These are phyloP conservation scores for Thalassiosira profunda DNA, from an alignment of 108 stramenopile genomes.

Conservation along the genomic window DNA sequence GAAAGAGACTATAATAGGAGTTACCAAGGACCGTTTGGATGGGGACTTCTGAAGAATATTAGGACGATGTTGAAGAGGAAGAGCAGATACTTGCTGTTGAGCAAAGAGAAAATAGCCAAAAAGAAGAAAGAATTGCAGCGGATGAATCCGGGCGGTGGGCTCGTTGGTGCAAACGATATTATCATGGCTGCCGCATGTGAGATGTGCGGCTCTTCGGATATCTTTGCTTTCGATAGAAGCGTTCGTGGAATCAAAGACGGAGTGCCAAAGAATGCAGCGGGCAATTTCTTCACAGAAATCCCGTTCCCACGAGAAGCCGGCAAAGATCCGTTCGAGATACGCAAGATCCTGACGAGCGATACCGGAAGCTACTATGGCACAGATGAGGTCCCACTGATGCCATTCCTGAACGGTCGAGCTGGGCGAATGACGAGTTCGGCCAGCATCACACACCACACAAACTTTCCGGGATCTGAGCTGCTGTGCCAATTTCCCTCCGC, in stretches of 20 bases:
- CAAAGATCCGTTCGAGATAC: slow-evolving; percentile 19
- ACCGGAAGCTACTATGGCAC: slow-evolving; percentile 38
- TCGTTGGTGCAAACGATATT: slow-evolving; percentile 47
- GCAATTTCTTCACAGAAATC: slow-evolving; percentile 49
- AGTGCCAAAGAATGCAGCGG: slow-evolving; percentile 28
- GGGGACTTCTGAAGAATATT: slow-evolving; percentile 48
- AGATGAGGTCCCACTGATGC: slow-evolving; percentile 41
- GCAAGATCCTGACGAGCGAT: slow-evolving; percentile 36
- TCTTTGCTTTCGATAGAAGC: slow-evolving; percentile 53
- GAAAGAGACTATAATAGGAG: slow-evolving; percentile 45
- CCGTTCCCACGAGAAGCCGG: slow-evolving; percentile 40
- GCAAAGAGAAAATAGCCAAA: slow-evolving; percentile 41
- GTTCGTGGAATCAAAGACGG: slow-evolving; percentile 51
- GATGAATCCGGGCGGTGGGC: not conserved
- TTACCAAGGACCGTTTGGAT: slow-evolving; percentile 47
- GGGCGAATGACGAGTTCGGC: slow-evolving; percentile 48
- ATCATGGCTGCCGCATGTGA: slow-evolving; percentile 50
- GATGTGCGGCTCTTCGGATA: slow-evolving; percentile 46
- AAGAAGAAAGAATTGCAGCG: slow-evolving; percentile 37
- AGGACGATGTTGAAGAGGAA: slow-evolving; percentile 27
- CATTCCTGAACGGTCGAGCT: slow-evolving; percentile 53
- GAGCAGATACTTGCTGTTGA: slow-evolving; percentile 36
- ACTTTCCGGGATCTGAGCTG: slow-evolving; percentile 44
- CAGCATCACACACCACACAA: slow-evolving; percentile 39
- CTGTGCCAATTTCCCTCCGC: slow-evolving; percentile 55